Percentiles rank a stretch among this genome's conserved stretches.
Conservation (phyloP, 257 asterid species). For the Ilex asprella region DNA sequence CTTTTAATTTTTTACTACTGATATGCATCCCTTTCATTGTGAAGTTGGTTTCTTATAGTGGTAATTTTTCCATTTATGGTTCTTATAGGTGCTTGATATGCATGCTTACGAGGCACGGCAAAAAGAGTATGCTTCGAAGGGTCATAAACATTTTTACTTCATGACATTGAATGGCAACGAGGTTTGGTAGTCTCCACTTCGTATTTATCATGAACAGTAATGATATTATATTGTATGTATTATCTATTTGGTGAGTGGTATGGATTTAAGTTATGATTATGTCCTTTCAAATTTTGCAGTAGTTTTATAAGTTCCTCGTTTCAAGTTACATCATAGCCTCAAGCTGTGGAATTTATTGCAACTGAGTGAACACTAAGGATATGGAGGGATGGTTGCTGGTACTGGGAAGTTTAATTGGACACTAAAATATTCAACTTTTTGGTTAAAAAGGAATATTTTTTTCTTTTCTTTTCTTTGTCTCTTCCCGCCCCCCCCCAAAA, state of each 20-base stretch:
- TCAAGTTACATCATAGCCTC: not conserved
- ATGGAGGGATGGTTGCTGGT: too few relatives aligned
- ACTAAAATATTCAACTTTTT: too few relatives aligned
- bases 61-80: conserved; percentile 15
- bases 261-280: not conserved
- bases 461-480: too few relatives aligned
- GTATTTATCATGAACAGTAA: not conserved
- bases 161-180: conserved; percentile 92
- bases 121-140: conserved; percentile 64
- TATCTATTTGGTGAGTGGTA: not conserved
- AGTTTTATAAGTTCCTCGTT: not conserved
- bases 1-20: too few relatives aligned
- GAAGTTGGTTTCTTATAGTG: conserved; percentile 5
- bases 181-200: conserved; percentile 37
- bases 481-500: too few relatives aligned
- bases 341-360: not conserved
- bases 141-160: conserved; percentile 91
- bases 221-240: too few relatives aligned
- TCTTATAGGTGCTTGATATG: conserved; percentile 78
- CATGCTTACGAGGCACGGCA: conserved; percentile 83
- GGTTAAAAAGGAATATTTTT: too few relatives aligned
- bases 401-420: too few relatives aligned
- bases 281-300: too few relatives aligned
- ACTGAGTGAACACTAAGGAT: too few relatives aligned
- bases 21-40: too few relatives aligned